A percentile compares a stretch with the other conserved stretches of the same genome.
Evolutionary conservation across 2,329 filamentous ascomycete genomes (phyloP).

Genomic region (Hymenotorrendiella dingleyae): DNA sequence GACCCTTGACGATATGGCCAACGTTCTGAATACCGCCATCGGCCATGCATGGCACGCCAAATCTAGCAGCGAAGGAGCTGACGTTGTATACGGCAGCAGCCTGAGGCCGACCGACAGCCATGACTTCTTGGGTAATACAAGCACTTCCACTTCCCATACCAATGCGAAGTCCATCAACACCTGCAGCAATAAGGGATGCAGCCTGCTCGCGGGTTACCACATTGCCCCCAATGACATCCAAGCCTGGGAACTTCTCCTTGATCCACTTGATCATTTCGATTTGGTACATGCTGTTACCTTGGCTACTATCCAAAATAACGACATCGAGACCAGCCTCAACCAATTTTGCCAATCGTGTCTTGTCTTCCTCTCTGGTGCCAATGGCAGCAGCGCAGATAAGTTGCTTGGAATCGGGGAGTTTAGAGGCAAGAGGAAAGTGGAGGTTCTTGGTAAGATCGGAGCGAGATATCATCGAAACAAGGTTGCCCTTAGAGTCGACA

Average conservation of each 20-base stretch:
- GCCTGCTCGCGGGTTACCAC: slow-evolving; percentile 97
- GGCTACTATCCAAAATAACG: slow-evolving; percentile 90
- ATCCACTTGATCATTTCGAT: slow-evolving; percentile 97
- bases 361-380: slow-evolving; percentile 91
- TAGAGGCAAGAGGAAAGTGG: slow-evolving; percentile 92
- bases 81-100: slow-evolving; percentile 90
- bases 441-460: slow-evolving; percentile 99
- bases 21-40: slow-evolving; percentile 98
- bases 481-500: slow-evolving; percentile 74
- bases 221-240: slow-evolving; percentile 97
- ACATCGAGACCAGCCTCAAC: slow-evolving; percentile 94
- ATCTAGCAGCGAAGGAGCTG: slow-evolving; percentile 79
- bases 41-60: slow-evolving; percentile 96
- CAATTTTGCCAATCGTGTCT: slow-evolving; percentile 75
- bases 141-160: slow-evolving; percentile 98
- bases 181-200: slow-evolving; percentile 83
- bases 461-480: slow-evolving; percentile 86
- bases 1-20: slow-evolving; percentile 97
- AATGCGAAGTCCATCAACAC: slow-evolving; percentile 93
- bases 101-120: slow-evolving; percentile 96
- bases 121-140: slow-evolving; percentile 99
- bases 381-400: slow-evolving; percentile 92
- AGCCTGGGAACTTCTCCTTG: slow-evolving; percentile 75
- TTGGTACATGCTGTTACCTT: slow-evolving; percentile 98
- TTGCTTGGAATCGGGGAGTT: slow-evolving; percentile 95